A percentile compares a stretch with the other conserved stretches of the same genome.
phyloP scores from a whole-genome alignment of 2,329 filamentous ascomycete genomes.

The Trichoderma semiorbis region DNA sequence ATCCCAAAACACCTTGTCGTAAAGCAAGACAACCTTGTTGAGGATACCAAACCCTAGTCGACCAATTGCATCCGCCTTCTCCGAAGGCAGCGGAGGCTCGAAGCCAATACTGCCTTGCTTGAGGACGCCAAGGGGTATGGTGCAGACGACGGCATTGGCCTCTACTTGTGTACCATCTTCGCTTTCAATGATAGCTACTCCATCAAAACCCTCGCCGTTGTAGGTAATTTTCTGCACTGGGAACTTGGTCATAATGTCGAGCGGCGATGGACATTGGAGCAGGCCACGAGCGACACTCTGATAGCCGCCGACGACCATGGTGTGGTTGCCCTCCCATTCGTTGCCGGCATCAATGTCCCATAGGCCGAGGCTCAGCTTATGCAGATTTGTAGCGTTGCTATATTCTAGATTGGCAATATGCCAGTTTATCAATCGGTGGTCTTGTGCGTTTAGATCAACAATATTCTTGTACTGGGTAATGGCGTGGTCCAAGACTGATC shows the following conservation, averaged over 20 bases:
- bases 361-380: constrained; percentile 78
- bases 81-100: constrained; percentile 80
- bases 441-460: constrained; percentile 77
- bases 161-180: constrained; percentile 72
- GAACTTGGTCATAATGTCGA: constrained; percentile 73
- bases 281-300: constrained; percentile 88
- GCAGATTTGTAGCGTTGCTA: constrained; percentile 87
- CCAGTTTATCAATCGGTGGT: constrained; percentile 92
- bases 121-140: constrained; percentile 84
- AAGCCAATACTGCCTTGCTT: constrained; percentile 83
- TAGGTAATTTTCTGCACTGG: constrained; percentile 69
- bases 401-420: constrained; percentile 98
- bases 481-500: constrained; percentile 89
- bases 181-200: constrained; percentile 64
- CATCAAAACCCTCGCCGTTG: constrained; percentile 46
- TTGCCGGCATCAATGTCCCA: constrained; percentile 99
- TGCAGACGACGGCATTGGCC: constrained; percentile 89
- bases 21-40: constrained; percentile 93
- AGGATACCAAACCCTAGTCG: constrained; percentile 89
- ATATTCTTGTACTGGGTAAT: constrained; percentile 82
- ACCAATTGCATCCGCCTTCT: constrained; percentile 76
- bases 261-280: constrained; percentile 68
- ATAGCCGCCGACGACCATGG: constrained; percentile 90
- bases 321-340: constrained; percentile 93
- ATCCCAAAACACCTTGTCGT: constrained; percentile 89